These are phyloP conservation scores for Galerina marginata DNA, from an alignment of 768 basidiomycete species.

Conservation along the genomic window DNA sequence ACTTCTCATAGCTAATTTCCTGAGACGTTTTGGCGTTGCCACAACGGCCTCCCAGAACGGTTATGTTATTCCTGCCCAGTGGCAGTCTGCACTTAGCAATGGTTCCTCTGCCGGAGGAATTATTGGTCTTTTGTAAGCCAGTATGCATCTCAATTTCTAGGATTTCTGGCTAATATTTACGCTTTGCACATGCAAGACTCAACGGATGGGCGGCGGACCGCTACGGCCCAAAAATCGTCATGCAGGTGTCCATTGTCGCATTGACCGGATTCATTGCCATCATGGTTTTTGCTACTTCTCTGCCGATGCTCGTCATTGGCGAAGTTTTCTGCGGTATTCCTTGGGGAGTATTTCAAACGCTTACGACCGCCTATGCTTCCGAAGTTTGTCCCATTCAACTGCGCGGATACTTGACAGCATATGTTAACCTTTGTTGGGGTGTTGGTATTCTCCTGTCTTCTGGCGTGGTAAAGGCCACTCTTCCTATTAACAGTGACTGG, in stretches of 20 bases:
- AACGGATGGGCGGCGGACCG: slow-evolving; percentile 4
- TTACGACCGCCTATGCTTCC: slow-evolving; percentile 4
- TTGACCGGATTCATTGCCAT: slow-evolving; percentile 6
- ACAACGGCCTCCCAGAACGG: slow-evolving; percentile 4
- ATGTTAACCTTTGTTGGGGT: slow-evolving; percentile 7
- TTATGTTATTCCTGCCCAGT: slow-evolving; percentile 1
- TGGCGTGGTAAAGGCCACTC: not conserved
- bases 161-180: too few species aligned
- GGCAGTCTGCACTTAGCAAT: slow-evolving; percentile 4
- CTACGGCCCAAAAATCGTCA: slow-evolving; percentile 3
- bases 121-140: not conserved
- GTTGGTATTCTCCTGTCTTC: slow-evolving; percentile 2
- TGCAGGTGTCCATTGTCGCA: not conserved
- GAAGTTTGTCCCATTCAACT: slow-evolving; percentile 5
- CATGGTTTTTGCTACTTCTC: slow-evolving; percentile 6
- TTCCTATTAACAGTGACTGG: slow-evolving; percentile 4
- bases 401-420: slow-evolving; percentile 1
- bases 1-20: not conserved
- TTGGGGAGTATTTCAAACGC: slow-evolving; percentile 7
- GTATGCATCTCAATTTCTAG: not conserved
- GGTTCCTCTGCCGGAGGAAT: slow-evolving; percentile 6
- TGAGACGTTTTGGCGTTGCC: slow-evolving; percentile 1
- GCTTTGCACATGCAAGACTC: not conserved
- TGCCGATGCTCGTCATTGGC: slow-evolving; percentile 4
- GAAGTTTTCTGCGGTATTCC: slow-evolving; percentile 7